Evolutionary conservation across 2,329 filamentous ascomycete genomes (phyloP).

Genomic region (Pyrenophora tritici-repentis): DNA sequence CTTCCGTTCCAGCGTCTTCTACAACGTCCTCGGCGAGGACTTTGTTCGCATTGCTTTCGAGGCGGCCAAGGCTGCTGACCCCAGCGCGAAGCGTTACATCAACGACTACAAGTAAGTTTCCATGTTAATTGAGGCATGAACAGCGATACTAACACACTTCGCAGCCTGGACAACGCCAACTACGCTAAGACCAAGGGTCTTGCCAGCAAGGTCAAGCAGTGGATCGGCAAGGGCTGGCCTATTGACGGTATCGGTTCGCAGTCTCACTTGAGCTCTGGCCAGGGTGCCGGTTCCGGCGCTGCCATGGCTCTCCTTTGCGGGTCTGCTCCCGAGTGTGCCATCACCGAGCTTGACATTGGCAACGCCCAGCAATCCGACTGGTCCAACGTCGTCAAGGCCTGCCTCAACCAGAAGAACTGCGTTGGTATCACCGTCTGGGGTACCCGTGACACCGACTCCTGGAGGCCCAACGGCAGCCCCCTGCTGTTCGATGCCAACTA

Average conservation of each 20-base stretch:
- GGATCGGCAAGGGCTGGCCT: constrained; percentile 65
- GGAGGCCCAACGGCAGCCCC: constrained; percentile 51
- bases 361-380: constrained; percentile 63
- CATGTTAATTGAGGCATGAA: background rate
- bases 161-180: constrained; percentile 66
- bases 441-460: constrained; percentile 53
- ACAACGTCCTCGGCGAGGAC: constrained; percentile 69
- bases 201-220: constrained; percentile 66
- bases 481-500: constrained; percentile 53
- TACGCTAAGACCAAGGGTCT: constrained; percentile 65
- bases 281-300: constrained; percentile 53
- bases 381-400: constrained; percentile 61
- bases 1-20: constrained; percentile 67
- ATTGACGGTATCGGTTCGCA: constrained; percentile 63
- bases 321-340: constrained; percentile 63
- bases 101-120: constrained; percentile 64
- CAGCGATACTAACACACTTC: constrained; percentile 11
- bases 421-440: constrained; percentile 71
- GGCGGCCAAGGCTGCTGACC: constrained; percentile 69
- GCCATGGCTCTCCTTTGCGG: constrained; percentile 60
- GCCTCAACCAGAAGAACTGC: constrained; percentile 64
- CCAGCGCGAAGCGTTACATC: constrained; percentile 72
- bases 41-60: constrained; percentile 75
- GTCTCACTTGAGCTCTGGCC: constrained; percentile 57
- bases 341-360: constrained; percentile 73